Percentiles rank a stretch among this genome's conserved stretches.
phyloP scores from a whole-genome alignment of 163 green algal genomes.

The Chloromonas sp. region DNA sequence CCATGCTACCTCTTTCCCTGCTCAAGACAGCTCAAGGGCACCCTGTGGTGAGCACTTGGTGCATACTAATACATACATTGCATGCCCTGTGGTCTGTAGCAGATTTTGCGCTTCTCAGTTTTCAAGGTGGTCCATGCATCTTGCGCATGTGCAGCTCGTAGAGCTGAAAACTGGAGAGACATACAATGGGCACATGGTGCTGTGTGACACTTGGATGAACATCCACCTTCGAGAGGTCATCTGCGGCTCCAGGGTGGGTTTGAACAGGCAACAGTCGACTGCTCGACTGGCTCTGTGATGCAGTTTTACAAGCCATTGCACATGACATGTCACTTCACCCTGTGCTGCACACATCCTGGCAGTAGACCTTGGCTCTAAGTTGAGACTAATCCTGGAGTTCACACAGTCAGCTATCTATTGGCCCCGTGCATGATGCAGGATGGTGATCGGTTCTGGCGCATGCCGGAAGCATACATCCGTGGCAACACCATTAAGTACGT shows the following conservation, averaged over 20 bases:
- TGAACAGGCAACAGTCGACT: background rate
- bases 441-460: conserved; percentile 92
- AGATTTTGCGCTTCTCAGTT: no score
- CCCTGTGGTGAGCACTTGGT: conserved; percentile 58
- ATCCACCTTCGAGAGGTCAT: conserved; percentile 91
- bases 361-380: no score
- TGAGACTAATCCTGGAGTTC: no score
- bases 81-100: no score
- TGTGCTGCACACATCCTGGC: no score
- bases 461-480: conserved; percentile 90
- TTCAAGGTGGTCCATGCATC: no score
- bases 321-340: no score
- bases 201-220: conserved; percentile 99
- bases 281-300: no score
- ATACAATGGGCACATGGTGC: conserved; percentile 95
- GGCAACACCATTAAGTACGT: conserved; percentile 99
- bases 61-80: no score
- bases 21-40: conserved; percentile 82
- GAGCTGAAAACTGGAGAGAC: conserved; percentile 98
- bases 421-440: conserved; percentile 51
- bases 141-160: conserved; percentile 67
- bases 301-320: no score
- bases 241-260: conserved; percentile 80
- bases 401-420: no score
- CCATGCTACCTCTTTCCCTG: conserved; percentile 86